Base-by-base conservation (phyloP, 176 grass and related monocot genomes). In the Zizania latifolia region DNA sequence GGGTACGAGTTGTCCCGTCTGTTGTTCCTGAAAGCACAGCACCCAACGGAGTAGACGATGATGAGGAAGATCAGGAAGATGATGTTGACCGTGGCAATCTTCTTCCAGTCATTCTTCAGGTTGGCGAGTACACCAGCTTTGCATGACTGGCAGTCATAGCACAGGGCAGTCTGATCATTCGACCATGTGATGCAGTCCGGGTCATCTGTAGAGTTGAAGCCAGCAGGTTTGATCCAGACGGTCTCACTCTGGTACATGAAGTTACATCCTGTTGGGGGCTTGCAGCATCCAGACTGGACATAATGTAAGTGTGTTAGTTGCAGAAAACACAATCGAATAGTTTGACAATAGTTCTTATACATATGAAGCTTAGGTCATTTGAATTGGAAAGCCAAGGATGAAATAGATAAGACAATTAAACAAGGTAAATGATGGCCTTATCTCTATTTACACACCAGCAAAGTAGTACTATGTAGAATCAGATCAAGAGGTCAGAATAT, bases 91-190 rank as follows among this genome's bases (percentile, higher is more conserved):
- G 51, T 83, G 27, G 91, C 91, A 6, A 99, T 90, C 76, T 94
- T 99, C 84, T 94, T 99, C 95, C 91, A 99, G 76, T 92, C 92
- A 10, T 80, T 85, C 89, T 88, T 99, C 68, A 99, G 68, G 65
- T 99, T 99, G 4, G 89, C 91, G 0, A 99, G 95, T 50, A 94
- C 86, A 2, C 95, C 91, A 0, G 89, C 95, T 82, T 94, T 99
- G 84, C 91, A 94, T 19, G 91, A 87, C 62, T 78, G 83, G 69
- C 86, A 99, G 60, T 92, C 69, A 0, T 94, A 99, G 86, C 95
- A 99, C 28, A 94, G 95, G 4, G 4, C 3, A 15, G 13, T 80
- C 71, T 39, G 89, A 28, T 86, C 79, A 1, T 99, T 94, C 0
- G 79, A 85, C 95, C 95, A 99, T 37, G 91, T 90, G 39, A 51